These are phyloP conservation scores for Coemansia erecta DNA, from an alignment of 192 early-diverging fungal species.

Conservation along the genomic window DNA sequence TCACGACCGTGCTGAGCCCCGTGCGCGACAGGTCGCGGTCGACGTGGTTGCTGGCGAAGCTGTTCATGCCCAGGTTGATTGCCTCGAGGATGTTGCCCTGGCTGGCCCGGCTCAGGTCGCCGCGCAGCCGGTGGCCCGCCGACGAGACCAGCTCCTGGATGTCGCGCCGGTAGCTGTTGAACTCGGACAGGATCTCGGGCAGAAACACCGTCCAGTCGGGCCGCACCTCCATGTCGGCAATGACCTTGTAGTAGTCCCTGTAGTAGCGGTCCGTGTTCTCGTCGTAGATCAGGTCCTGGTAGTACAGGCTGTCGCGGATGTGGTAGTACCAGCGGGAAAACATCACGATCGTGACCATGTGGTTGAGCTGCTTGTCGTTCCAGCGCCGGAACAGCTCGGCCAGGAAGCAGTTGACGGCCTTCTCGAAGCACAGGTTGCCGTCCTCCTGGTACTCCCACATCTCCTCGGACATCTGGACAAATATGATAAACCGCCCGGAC, in stretches of 20 bases:
- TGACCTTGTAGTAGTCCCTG: slow-evolving; percentile 93
- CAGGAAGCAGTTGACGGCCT: slow-evolving; percentile 84
- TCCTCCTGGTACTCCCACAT: slow-evolving; percentile 99
- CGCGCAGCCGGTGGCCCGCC: slow-evolving; percentile 57
- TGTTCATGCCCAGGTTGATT: slow-evolving; percentile 94
- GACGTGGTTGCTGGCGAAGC: slow-evolving; percentile 89
- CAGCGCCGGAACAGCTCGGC: slow-evolving; percentile 86
- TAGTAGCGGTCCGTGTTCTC: slow-evolving; percentile 65
- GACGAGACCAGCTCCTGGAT: slow-evolving; percentile 42
- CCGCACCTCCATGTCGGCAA: slow-evolving; percentile 80
- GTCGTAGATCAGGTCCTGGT: slow-evolving; percentile 50
- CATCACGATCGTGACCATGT: slow-evolving; percentile 93
- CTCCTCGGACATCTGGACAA: slow-evolving; percentile 94
- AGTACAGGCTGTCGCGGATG: slow-evolving; percentile 45
- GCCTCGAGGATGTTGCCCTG: slow-evolving; percentile 97
- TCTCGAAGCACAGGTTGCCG: slow-evolving; percentile 93
- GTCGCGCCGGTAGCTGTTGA: slow-evolving; percentile 45
- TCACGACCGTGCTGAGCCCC: slow-evolving; percentile 81
- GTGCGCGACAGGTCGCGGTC: slow-evolving; percentile 93
- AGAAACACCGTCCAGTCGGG: slow-evolving; percentile 60
- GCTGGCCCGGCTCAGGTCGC: slow-evolving; percentile 76
- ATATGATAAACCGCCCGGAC: slow-evolving; percentile 90
- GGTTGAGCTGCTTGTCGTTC: slow-evolving; percentile 79
- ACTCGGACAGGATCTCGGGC: slow-evolving; percentile 48
- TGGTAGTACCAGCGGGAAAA: slow-evolving; percentile 87